Evolutionary conservation across 768 basidiomycete genomes (phyloP), one percentile per base, ranked within the genome.

Genomic region (Thelephora ganbajun): DNA sequence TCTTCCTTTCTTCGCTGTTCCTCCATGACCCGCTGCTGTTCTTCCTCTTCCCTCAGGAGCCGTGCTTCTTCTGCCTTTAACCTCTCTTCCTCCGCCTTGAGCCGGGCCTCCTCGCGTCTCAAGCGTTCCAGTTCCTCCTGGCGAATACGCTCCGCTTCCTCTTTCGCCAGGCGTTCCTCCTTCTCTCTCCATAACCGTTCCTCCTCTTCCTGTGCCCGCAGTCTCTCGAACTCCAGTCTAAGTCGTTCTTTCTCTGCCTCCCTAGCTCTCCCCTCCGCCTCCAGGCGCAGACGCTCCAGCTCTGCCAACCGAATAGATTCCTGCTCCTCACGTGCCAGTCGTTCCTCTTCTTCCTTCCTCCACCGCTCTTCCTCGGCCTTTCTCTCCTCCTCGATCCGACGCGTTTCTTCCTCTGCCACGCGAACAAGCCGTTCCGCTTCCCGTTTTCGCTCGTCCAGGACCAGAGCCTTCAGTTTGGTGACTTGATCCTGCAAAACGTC

Each of bases 401-500:
- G 46, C 3, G 45, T 47, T 12, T 44, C 45, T 35, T 51, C 14
- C 34, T 45, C 26, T 3, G 48, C 44, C 19, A 14, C 22, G 16
- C 22, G 18, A 14, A 14, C 48, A 7, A 50, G 47, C 5, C 52
- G 48, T 34, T 55, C 48, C 6, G 48, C 47, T 20, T 57, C 58
- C 2, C 42, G 46, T 43, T 51, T 45, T 18, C 48, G 44, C 23
- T 51, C 44, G 14, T 52, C 63, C 42, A 41, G 59, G 34, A 64
- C 50, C 16, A 65, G 63, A 20, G 67, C 51, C 49, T 66, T 59
- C 16, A 69, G 46, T 22, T 50, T 36, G 1, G 49, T 48, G 5
- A 59, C 53, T 43, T 50, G 66, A 48, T 75, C 69, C 35, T 66
- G 59, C 74, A 77, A 83, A 0, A 63, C 59, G 34, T 61, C 68